phyloP scores from a whole-genome alignment of 345 rosid genomes.

The Turnera subulata region DNA sequence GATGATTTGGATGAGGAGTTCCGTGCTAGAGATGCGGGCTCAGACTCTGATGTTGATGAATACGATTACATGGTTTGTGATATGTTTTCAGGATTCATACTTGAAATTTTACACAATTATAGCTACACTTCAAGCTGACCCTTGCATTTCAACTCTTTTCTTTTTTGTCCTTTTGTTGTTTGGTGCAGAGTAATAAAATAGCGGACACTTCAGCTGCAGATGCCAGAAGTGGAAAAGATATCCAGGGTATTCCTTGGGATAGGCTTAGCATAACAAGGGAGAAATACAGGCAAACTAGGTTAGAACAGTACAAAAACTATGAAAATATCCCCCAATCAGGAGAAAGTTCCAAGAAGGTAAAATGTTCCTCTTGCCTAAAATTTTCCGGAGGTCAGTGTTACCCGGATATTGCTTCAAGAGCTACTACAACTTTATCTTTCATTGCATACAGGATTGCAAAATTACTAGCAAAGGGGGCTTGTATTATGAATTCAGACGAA shows the following conservation, averaged over 20 bases:
- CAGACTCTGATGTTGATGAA: conserved; percentile 43
- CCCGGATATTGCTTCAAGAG: background rate
- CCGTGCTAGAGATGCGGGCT: conserved; percentile 45
- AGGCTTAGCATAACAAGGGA: conserved; percentile 46
- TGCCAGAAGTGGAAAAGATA: conserved; percentile 53
- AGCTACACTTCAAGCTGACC: background rate
- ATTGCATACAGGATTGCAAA: conserved; percentile 38
- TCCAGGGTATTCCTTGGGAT: conserved; percentile 61
- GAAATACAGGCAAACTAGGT: conserved; percentile 48
- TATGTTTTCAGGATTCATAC: background rate
- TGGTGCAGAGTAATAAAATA: conserved; percentile 35
- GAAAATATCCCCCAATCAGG: conserved; percentile 53
- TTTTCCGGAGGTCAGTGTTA: background rate
- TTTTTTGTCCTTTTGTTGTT: background rate
- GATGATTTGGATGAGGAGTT: conserved; percentile 35
- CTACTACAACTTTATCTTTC: background rate
- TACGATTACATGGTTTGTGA: conserved; percentile 41
- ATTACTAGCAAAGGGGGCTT: conserved; percentile 35
- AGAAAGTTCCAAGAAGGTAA: conserved; percentile 47
- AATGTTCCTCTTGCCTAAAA: background rate
- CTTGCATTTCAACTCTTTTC: background rate
- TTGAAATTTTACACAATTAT: background rate
- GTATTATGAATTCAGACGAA: conserved; percentile 47
- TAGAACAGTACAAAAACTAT: conserved; percentile 58
- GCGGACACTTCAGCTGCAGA: conserved; percentile 48